phyloP scores from a whole-genome alignment of 2,329 filamentous ascomycete genomes.

The Lasiodiplodia gonubiensis region DNA sequence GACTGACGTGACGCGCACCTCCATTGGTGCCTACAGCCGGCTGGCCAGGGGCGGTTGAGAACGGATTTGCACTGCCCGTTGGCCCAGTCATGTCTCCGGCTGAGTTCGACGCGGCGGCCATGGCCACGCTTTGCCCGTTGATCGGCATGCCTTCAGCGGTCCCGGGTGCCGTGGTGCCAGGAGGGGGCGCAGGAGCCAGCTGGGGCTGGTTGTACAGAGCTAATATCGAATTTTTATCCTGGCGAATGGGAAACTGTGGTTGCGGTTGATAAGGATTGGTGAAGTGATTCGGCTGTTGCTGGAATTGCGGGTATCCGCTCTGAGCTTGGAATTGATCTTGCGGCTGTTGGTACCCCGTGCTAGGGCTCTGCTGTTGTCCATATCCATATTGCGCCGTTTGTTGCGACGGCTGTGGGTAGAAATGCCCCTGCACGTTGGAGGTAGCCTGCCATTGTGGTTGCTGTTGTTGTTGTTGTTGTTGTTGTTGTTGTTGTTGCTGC shows the following conservation, averaged over 20 bases:
- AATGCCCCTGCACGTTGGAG: slow-evolving; percentile 22
- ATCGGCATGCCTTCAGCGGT: slow-evolving; percentile 35
- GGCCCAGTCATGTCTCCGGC: slow-evolving; percentile 34
- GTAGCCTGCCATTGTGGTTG: slow-evolving; percentile 36
- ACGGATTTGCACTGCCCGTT: slow-evolving; percentile 63
- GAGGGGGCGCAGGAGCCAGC: slow-evolving; percentile 52
- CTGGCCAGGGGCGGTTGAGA: slow-evolving; percentile 39
- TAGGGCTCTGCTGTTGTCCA: slow-evolving; percentile 32
- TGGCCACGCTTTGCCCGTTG: slow-evolving; percentile 45
- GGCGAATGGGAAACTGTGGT: slow-evolving; percentile 48
- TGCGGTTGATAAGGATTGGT: slow-evolving; percentile 45
- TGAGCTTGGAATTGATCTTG: slow-evolving; percentile 26
- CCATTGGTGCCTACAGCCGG: slow-evolving; percentile 33
- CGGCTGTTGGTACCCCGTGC: slow-evolving; percentile 30
- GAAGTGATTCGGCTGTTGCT: slow-evolving; percentile 42
- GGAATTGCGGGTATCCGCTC: slow-evolving; percentile 30
- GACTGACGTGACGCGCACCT: slow-evolving; percentile 59
- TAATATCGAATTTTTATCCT: slow-evolving; percentile 76
- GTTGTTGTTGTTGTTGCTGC: slow-evolving; percentile 36
- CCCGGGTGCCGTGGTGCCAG: slow-evolving; percentile 34
- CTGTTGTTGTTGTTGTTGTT: slow-evolving; percentile 34
- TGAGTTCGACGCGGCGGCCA: slow-evolving; percentile 37
- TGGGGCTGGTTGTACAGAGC: slow-evolving; percentile 73
- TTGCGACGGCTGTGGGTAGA: slow-evolving; percentile 35
- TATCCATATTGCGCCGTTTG: slow-evolving; percentile 35